Evolutionary conservation across 345 rosid genomes (phyloP), one percentile per base, ranked within the genome.

Genomic region (Gossypium ekmanianum): DNA sequence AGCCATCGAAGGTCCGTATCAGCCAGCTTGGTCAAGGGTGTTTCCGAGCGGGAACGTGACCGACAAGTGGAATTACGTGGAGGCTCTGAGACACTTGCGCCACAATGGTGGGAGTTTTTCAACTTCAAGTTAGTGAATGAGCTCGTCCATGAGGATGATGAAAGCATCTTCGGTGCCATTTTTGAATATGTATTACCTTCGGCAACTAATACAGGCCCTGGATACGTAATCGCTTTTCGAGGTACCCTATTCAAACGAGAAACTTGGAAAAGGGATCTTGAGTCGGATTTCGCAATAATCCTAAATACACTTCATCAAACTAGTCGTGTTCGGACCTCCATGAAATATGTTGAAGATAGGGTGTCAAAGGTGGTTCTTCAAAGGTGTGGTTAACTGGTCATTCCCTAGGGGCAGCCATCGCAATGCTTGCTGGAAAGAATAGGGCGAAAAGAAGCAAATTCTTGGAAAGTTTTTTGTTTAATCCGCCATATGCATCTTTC

Each of bases 351-450:
- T 43, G 79, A 81, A 75, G 87, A 83, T 54, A 74, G 77, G 78
- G 91, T 91, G 86, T 74, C 81, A 0, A 83, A 81, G 16, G 94
- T 11, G 79, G 68, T 55, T 16, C 8, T 44, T 87, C 91, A 0
- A 87, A 87, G 58, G 84, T 92, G 26, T 92, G 97, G 97, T 76
- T 92, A 78, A 87, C 93, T 8, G 98, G 98, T 63, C 97, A 92
- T 76, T 92, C 97, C 79, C 88, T 91, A 27, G 97, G 98, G 57
- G 88, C 95, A 27, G 89, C 97, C 78, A 82, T 89, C 84, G 92
- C 90, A 10, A 73, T 91, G 79, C 84, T 91, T 12, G 86, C 89
- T 0, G 97, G 94, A 58, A 92, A 88, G 83, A 86, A 87, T 29
- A 79, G 87, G 84, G 94, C 91, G 12, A 82, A 85, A 79, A 78